Evolutionary conservation across 805 yeast species (phyloP), one percentile per base, ranked within the genome.

Genomic region (Torulaspora maleeae): DNA sequence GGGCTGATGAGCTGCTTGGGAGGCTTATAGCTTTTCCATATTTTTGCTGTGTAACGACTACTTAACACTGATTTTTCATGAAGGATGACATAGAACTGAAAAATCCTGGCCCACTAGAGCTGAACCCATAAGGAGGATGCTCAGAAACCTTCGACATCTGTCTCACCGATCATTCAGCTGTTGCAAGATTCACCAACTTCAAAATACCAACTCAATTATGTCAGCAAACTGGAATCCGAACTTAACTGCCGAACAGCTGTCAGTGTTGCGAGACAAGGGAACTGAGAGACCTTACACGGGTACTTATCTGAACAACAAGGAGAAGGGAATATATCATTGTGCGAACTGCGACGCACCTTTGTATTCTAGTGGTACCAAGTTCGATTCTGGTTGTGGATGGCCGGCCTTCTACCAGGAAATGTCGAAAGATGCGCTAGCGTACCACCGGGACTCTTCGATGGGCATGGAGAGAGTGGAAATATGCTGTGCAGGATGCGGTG

Each of bases 351-450:
- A 73, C 41, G 70, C 76, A 36, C 95, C 96, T 10, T 68, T 93
- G 25, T 93, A 93, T 66, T 75, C 76, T 49, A 81, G 95, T 24
- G 70, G 75, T 27, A 77, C 96, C 3, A 91, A 93, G 65, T 93
- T 93, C 58, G 82, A 83, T 47, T 79, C 95, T 10, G 88, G 88
- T 43, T 93, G 99, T 66, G 99, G 99, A 2, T 93, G 99, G 99
- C 99, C 99, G 1, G 90, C 96, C 0, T 93, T 93, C 66, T 91
- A 83, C 64, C 84, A 87, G 47, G 96, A 60, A 27, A 44, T 95
- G 1, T 70, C 86, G 32, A 95, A 95, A 0, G 90, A 89, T 0
- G 74, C 95, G 5, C 74, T 93, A 32, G 73, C 66, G 16, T 72
- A 83, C 10, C 67, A 75, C 47, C 73, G 70, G 15, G 99, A 93